Percentiles rank a stretch among this genome's conserved stretches.
phyloP scores from a whole-genome alignment of 805 yeast species.

The Hanseniaspora meyeri region DNA sequence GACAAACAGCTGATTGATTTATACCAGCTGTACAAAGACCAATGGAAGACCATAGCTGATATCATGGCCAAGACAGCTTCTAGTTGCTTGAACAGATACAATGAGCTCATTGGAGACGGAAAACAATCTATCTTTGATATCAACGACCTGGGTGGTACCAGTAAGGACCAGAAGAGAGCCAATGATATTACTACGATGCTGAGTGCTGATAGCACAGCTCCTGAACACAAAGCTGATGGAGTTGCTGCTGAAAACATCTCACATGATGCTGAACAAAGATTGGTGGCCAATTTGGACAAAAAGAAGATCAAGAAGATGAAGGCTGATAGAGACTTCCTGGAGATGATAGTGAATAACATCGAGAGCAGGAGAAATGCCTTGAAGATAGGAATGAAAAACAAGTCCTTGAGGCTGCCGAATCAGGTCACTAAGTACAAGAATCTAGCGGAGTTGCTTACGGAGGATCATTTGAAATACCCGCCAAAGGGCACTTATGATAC shows the following conservation, averaged over 20 bases:
- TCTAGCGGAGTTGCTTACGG: background rate
- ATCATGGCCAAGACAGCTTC: slow-evolving; percentile 74
- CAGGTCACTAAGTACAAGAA: slow-evolving; percentile 14
- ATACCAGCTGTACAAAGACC: slow-evolving; percentile 70
- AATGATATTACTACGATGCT: slow-evolving; percentile 23
- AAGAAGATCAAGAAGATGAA: slow-evolving; percentile 84
- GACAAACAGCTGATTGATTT: slow-evolving; percentile 58
- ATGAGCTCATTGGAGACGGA: slow-evolving; percentile 36
- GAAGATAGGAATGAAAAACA: slow-evolving; percentile 49
- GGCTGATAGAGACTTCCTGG: slow-evolving; percentile 55
- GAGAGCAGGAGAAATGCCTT: slow-evolving; percentile 74
- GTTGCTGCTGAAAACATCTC: slow-evolving; percentile 30
- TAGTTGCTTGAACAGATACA: slow-evolving; percentile 76
- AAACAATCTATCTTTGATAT: slow-evolving; percentile 25
- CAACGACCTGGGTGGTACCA: slow-evolving; percentile 28
- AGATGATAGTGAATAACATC: slow-evolving; percentile 61
- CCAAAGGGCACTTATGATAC: slow-evolving; percentile 11
- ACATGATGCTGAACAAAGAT: slow-evolving; percentile 73
- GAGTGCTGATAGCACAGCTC: background rate
- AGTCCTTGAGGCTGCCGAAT: slow-evolving; percentile 12
- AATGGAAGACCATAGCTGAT: slow-evolving; percentile 87
- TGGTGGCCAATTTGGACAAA: slow-evolving; percentile 87
- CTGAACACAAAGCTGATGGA: slow-evolving; percentile 50
- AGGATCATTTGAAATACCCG: background rate
- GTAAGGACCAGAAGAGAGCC: slow-evolving; percentile 64